These are phyloP conservation scores for Floccularia luteovirens DNA, from an alignment of 768 basidiomycete species.

Conservation along the genomic window DNA sequence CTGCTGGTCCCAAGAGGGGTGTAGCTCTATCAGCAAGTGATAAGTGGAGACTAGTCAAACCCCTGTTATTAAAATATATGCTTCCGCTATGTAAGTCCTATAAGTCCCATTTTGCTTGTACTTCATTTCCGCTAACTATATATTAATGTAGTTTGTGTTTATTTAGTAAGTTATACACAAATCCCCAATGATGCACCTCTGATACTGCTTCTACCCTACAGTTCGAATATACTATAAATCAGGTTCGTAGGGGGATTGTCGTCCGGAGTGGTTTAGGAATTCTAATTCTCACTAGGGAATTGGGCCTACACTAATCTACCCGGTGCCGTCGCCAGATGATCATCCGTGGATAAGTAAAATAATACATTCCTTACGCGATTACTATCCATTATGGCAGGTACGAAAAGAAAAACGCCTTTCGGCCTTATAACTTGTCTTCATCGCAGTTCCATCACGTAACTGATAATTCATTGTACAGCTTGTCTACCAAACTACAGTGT, in stretches of 20 bases:
- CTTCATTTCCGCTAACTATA: background rate
- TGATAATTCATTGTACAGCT: conserved; percentile 53
- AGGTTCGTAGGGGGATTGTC: conserved; percentile 27
- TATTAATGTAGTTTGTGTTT: conserved; percentile 27
- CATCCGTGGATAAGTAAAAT: conserved; percentile 65
- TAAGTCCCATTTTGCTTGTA: background rate
- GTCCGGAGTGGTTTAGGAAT: background rate
- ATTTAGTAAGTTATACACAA: conserved; percentile 27
- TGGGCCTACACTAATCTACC: conserved; percentile 83
- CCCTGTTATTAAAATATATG: conserved; percentile 82
- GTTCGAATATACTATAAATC: conserved; percentile 92
- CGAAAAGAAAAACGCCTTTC: conserved; percentile 3
- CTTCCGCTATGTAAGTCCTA: conserved; percentile 73
- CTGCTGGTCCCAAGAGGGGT: conserved; percentile 29
- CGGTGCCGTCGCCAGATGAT: conserved; percentile 58
- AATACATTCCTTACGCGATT: conserved; percentile 82
- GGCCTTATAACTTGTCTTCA: too few relatives aligned
- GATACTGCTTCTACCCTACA: conserved; percentile 17
- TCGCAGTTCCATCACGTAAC: too few relatives aligned
- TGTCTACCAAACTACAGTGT: conserved; percentile 86
- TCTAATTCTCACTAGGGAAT: conserved; percentile 51
- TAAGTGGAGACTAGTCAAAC: conserved; percentile 77
- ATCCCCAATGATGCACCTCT: background rate
- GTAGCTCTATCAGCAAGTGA: conserved; percentile 58
- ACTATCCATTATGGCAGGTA: conserved; percentile 94